These are phyloP conservation scores for Rhododendron kiyosumense DNA, from an alignment of 148 eudicot species.

Conservation along the genomic window DNA sequence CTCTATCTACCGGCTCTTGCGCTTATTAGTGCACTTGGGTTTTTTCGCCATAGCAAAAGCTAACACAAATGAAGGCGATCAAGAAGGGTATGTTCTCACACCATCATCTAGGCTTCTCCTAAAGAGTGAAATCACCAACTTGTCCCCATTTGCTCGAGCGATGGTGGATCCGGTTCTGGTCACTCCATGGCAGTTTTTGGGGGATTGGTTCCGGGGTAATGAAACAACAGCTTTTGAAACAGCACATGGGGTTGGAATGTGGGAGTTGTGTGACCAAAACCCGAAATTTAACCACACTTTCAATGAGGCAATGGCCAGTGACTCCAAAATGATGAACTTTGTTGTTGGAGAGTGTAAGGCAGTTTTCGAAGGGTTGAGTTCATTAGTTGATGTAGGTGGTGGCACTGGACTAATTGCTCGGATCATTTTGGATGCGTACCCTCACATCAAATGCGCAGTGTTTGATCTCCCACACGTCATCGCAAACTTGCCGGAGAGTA, in stretches of 20 bases:
- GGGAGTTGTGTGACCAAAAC: background rate
- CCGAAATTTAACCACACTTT: background rate
- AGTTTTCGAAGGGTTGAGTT: background rate
- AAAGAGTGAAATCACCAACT: background rate
- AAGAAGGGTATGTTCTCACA: constrained; percentile 9
- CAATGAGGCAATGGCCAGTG: constrained; percentile 4
- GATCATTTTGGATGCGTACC: constrained; percentile 5
- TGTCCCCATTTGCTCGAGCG: background rate
- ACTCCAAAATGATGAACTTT: background rate
- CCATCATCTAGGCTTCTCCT: constrained; percentile 7
- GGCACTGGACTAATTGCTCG: background rate
- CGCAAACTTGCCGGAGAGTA: background rate
- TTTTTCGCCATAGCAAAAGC: background rate
- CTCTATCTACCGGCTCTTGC: background rate
- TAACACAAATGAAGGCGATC: background rate
- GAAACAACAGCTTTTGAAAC: background rate
- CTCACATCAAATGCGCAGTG: constrained; percentile 7
- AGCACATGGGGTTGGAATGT: background rate
- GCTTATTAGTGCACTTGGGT: background rate
- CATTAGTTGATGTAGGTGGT: constrained; percentile 6
- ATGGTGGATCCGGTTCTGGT: background rate
- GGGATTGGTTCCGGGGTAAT: constrained; percentile 4
- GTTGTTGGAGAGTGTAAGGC: background rate
- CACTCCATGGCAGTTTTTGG: background rate
- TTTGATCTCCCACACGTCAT: constrained; percentile 4